phyloP scores from a whole-genome alignment of 805 yeast species.

The Aciculoconidium aculeatum region DNA sequence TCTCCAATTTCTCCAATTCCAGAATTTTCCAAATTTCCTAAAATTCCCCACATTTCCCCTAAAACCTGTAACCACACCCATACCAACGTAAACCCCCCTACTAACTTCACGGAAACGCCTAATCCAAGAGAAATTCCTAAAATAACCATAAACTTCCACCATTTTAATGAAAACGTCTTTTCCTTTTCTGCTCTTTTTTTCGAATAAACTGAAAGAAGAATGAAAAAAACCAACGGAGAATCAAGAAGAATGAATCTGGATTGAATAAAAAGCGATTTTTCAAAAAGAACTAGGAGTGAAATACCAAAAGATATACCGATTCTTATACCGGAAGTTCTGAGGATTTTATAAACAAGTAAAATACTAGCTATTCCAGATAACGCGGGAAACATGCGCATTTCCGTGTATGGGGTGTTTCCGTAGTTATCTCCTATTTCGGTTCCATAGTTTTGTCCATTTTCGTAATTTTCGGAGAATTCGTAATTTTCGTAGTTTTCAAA shows the following conservation, averaged over 20 bases:
- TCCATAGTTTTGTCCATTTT: constrained; percentile 35
- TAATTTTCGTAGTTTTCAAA: constrained; percentile 20
- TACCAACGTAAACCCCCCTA: constrained; percentile 59
- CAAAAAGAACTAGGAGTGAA: constrained; percentile 48
- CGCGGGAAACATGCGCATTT: constrained; percentile 55
- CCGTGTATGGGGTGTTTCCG: constrained; percentile 38
- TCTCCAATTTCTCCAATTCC: too few species aligned
- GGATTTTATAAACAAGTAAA: constrained; percentile 46
- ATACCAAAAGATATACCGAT: constrained; percentile 46
- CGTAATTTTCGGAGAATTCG: neutral
- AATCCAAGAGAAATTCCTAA: constrained; percentile 50
- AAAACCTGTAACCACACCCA: constrained; percentile 54
- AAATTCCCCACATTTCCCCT: constrained; percentile 56
- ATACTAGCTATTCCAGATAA: constrained; percentile 49
- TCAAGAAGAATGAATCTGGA: constrained; percentile 46
- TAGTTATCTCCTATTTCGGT: constrained; percentile 41
- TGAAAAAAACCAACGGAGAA: constrained; percentile 38
- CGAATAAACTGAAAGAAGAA: constrained; percentile 44
- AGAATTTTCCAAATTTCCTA: constrained; percentile 67
- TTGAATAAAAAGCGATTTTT: constrained; percentile 59
- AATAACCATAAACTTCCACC: constrained; percentile 47
- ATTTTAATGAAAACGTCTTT: constrained; percentile 39
- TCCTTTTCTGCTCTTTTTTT: constrained; percentile 45
- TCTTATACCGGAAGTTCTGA: constrained; percentile 53
- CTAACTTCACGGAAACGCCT: constrained; percentile 59